Base-by-base conservation (phyloP, 164 flowering plant species). In the Warburgia ugandensis region DNA sequence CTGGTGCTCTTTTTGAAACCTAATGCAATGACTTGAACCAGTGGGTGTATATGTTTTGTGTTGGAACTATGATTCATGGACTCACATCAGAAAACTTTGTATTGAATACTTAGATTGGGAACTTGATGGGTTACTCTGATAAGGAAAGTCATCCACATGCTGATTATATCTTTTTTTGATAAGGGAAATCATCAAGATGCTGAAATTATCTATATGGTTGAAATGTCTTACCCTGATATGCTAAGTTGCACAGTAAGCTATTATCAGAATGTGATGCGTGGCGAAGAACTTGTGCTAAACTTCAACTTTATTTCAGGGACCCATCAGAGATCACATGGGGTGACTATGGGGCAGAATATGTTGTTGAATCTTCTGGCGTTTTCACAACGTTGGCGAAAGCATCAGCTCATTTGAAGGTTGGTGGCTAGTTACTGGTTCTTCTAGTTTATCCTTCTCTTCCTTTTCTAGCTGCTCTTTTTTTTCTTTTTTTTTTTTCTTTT, bases 321-420 rank as follows among this genome's bases (percentile, higher is more conserved):
- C 99, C 99, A 19, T 79, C 82, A 19, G 92, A 86, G 46, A 86
- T 94, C 38, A 92, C 94, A 5, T 94, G 99, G 99, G 97, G 87
- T 57, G 89, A 84, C 57, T 67, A 51, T 71, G 96, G 97, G 16
- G 94, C 77, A 45, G 97, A 94, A 41, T 94, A 68, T 74, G 99
- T 94, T 53, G 86, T 94, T 60, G 99, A 94, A 65, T 94, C 99
- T 42, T 94, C 97, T 54, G 99, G 97, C 10, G 84, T 83, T 52
- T 94, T 94, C 60, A 94, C 99, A 45, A 86, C 96, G 28, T 4
- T 76, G 31, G 92, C 72, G 1, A 88, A 84, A 71, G 99, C 97
- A 27, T 72, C 95, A 37, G 60, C 71, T 29, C 99, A 92, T 63
- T 63, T 73, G 57, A 84, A 84, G 91, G 99, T 87, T 16, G 16